Base-by-base conservation (phyloP, 208 protist species). In the Tritrichomonas musculus region DNA sequence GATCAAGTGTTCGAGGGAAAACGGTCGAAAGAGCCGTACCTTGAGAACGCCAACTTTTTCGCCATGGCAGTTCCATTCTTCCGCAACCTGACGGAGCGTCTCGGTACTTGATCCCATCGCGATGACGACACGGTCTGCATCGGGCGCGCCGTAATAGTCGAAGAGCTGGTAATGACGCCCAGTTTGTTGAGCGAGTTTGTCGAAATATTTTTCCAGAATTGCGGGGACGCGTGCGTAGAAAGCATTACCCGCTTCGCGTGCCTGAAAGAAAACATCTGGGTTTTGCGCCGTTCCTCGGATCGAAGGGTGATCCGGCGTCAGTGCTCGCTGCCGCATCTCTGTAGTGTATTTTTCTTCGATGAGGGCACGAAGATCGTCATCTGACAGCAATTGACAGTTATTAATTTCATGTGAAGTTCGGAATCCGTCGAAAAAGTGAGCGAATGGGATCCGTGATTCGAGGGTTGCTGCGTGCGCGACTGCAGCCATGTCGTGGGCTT, bases 21-120 rank as follows among this genome's bases (percentile, higher is more conserved):
- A 97, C 25, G 96, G 96, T 13, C 96, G 47, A 94, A 95, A 97
- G 14, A 97, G 82, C 33, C 94, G 92, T 41, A 97, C 95, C 77
- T 95, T 96, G 41, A 97, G 22, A 39, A 96, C 41, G 72, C 96
- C 96, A 47, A 96, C 94, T 92, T 97, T 97, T 39, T 95, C 55
- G 39, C 96, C 96, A 30, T 77, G 14, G 20, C 25, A 11, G 33
- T 77, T 77, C 25, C 25, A 47, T 11, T 77, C 36, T 14, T 77
- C 69, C 9, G 44, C 69, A 44, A 33, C 69, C 44, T 77, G 33
- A 17, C 3, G 33, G 36, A 77, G 36, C 9, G 36, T 77, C 33
- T 44, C 13, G 30, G 57, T 41, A 57, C 64, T 95, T 33, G 94
- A 77, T 41, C 96, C 96, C 94, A 97, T 96, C 1, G 95, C 14